Conservation (phyloP, 2,329 filamentous ascomycete species). For the Akanthomyces muscarius region DNA sequence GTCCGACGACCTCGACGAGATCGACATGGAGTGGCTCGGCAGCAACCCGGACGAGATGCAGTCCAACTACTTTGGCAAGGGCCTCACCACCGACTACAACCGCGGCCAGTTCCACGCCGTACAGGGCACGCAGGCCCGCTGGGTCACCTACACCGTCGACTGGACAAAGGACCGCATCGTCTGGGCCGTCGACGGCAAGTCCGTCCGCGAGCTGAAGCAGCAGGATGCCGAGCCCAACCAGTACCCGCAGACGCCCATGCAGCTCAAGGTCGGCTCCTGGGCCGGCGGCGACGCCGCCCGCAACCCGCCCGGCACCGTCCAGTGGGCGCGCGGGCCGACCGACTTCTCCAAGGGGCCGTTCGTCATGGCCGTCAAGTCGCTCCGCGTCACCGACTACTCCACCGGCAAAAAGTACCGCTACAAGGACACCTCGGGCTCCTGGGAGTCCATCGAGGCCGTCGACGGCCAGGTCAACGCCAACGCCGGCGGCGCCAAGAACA, state of each 20-base stretch:
- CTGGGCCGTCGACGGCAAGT: constrained; percentile 77
- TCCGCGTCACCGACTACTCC: constrained; percentile 85
- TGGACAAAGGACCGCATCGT: constrained; percentile 84
- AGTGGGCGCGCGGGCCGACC: constrained; percentile 83
- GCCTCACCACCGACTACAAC: constrained; percentile 78
- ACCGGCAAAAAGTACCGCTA: constrained; percentile 84
- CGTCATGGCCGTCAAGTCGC: constrained; percentile 74
- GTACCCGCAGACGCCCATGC: constrained; percentile 95
- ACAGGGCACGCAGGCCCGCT: constrained; percentile 66
- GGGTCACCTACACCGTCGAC: constrained; percentile 84
- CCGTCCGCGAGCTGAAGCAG: constrained; percentile 70
- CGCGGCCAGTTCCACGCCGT: constrained; percentile 74
- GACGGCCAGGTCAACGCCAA: constrained; percentile 73
- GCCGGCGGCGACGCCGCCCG: constrained; percentile 74
- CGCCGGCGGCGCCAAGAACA: constrained; percentile 49
- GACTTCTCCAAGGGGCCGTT: constrained; percentile 82
- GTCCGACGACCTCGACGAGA: constrained; percentile 90
- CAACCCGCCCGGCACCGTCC: constrained; percentile 77
- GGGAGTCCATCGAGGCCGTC: constrained; percentile 77
- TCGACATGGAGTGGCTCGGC: constrained; percentile 96
- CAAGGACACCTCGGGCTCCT: constrained; percentile 70
- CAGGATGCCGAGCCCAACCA: constrained; percentile 65
- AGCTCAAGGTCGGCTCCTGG: constrained; percentile 89
- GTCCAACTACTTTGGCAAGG: constrained; percentile 96
- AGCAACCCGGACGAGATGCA: constrained; percentile 75